A percentile compares a stretch with the other conserved stretches of the same genome.
These are phyloP conservation scores for Nicotiana knightiana DNA, from an alignment of 257 asterid species.

Conservation along the genomic window DNA sequence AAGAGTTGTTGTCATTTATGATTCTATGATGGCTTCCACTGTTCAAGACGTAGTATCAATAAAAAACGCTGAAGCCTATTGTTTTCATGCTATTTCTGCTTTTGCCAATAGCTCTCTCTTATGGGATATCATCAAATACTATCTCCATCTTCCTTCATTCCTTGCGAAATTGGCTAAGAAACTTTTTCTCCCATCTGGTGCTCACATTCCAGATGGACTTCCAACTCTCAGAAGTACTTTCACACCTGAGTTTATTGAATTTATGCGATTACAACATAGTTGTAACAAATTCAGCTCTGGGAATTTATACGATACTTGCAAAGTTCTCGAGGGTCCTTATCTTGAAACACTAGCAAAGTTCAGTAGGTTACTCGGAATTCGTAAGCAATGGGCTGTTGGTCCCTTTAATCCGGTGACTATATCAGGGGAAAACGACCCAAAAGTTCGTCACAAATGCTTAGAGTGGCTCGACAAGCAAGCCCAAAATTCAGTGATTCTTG, in stretches of 20 bases:
- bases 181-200: neutral
- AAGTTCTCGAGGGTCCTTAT: neutral
- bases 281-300: slow-evolving; percentile 1
- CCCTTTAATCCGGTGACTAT: slow-evolving; percentile 4
- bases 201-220: neutral
- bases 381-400: neutral
- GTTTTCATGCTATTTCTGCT: neutral
- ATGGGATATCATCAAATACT: neutral
- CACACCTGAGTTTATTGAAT: neutral
- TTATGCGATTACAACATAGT: neutral
- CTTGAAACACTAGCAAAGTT: neutral
- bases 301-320: neutral
- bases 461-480: slow-evolving; percentile 4
- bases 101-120: neutral
- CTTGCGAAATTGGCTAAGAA: neutral
- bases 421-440: neutral
- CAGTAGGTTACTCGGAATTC: neutral
- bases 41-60: neutral
- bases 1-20: neutral
- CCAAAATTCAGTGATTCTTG: neutral
- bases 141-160: neutral
- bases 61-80: neutral
- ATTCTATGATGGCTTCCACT: neutral
- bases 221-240: neutral
- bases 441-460: neutral